Conservation (phyloP, 129 eudicot genomes). For the Smallanthus sonchifolius region DNA sequence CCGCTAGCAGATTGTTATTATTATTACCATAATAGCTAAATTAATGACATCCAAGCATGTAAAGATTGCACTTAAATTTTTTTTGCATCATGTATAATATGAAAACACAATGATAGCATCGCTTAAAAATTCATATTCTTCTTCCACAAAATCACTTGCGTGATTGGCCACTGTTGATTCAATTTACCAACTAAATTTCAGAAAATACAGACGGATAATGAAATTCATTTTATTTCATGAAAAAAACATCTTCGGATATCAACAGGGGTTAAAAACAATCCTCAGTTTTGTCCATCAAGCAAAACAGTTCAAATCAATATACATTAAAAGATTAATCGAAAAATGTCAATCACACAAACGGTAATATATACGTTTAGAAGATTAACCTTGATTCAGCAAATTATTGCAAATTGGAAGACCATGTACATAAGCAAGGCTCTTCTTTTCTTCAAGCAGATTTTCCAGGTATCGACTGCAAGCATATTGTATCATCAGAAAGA, state of each 20-base stretch:
- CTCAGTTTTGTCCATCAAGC: background rate
- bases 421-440: constrained; percentile 50
- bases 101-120: constrained; percentile 1
- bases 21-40: constrained; percentile 12
- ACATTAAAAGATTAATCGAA: background rate
- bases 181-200: background rate
- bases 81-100: background rate
- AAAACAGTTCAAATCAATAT: constrained; percentile 1
- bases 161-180: background rate
- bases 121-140: background rate
- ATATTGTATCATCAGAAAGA: constrained; percentile 8
- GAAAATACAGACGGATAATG: background rate
- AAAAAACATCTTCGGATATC: background rate
- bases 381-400: constrained; percentile 64
- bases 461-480: constrained; percentile 58
- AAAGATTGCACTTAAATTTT: background rate
- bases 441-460: constrained; percentile 59
- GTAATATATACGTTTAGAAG: background rate
- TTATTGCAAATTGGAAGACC: constrained; percentile 65
- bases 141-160: constrained; percentile 2
- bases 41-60: background rate
- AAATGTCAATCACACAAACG: background rate
- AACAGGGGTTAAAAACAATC: background rate
- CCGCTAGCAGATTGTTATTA: background rate
- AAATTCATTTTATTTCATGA: constrained; percentile 6